phyloP scores from a whole-genome alignment of 345 rosid species.

The Triadica sebifera region DNA sequence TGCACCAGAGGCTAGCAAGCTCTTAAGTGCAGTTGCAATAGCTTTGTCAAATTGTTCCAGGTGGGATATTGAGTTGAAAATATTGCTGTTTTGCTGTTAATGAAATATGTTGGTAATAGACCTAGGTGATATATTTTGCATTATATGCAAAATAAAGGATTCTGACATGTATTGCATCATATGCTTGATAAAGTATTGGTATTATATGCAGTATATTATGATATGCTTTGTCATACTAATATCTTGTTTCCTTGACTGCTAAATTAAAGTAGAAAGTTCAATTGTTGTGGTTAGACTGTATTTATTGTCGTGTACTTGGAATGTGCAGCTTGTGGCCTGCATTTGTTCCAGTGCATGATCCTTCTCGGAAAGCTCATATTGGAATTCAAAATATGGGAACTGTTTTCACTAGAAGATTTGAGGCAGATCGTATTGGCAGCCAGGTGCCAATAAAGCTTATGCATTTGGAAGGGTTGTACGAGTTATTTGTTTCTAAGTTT shows the following conservation, averaged over 20 bases:
- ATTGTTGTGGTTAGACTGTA: not conserved
- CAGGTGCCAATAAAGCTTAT: slow-evolving; percentile 93
- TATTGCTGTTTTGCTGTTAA: slow-evolving; percentile 10
- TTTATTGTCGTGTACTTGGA: slow-evolving; percentile 10
- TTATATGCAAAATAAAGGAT: not conserved
- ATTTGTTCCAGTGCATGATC: slow-evolving; percentile 96
- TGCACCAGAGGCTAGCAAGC: slow-evolving; percentile 91
- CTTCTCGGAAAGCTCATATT: slow-evolving; percentile 81
- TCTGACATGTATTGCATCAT: not conserved
- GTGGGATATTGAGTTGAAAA: slow-evolving; percentile 40
- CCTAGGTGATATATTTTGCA: not conserved
- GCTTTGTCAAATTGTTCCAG: slow-evolving; percentile 90
- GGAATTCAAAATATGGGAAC: slow-evolving; percentile 95
- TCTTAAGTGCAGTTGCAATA: slow-evolving; percentile 88
- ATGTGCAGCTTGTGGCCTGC: slow-evolving; percentile 85
- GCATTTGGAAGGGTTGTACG: slow-evolving; percentile 95
- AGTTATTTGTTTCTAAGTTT: slow-evolving; percentile 92
- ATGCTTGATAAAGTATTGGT: not conserved
- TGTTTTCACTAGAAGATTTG: slow-evolving; percentile 85
- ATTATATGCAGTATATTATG: not conserved
- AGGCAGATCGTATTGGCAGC: slow-evolving; percentile 86
- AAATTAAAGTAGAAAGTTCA: not conserved
- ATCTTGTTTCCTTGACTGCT: not conserved
- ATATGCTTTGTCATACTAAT: too few species aligned
- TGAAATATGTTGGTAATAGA: slow-evolving; percentile 7